Percentiles rank a stretch among this genome's conserved stretches.
phyloP scores from a whole-genome alignment of 2,329 filamentous ascomycete species.

The Alternaria metachromatica region DNA sequence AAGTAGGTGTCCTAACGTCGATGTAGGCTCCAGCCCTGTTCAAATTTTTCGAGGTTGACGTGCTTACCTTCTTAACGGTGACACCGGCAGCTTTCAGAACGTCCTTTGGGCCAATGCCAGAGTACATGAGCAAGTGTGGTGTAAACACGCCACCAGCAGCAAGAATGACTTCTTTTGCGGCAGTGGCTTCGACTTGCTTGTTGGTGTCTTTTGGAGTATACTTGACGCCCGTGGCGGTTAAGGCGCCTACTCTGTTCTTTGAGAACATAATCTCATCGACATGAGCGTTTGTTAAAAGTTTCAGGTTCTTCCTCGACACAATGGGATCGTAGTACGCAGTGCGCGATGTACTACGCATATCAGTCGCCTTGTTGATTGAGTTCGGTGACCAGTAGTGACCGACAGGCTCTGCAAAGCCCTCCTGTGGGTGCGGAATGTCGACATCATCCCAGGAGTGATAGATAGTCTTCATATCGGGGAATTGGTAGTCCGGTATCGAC shows the following conservation, averaged over 20 bases:
- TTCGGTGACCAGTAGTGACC: conserved; percentile 38
- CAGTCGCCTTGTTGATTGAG: conserved; percentile 18
- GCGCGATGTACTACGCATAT: conserved; percentile 8
- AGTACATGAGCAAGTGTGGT: conserved; percentile 56
- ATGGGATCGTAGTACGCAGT: conserved; percentile 22
- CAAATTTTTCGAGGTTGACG: neutral
- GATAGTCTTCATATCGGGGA: conserved; percentile 18
- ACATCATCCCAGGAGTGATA: conserved; percentile 8
- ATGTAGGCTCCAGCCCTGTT: neutral
- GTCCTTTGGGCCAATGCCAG: conserved; percentile 28
- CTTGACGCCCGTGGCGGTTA: conserved; percentile 11
- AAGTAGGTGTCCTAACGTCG: neutral
- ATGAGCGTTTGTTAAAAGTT: conserved; percentile 11
- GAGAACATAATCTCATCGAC: conserved; percentile 14
- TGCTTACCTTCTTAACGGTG: conserved; percentile 13
- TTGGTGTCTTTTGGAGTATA: conserved; percentile 12
- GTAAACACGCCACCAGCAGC: conserved; percentile 64
- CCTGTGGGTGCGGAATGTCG: conserved; percentile 8
- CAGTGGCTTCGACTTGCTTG: conserved; percentile 21
- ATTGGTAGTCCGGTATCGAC: conserved; percentile 17
- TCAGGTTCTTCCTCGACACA: conserved; percentile 13
- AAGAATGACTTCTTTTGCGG: conserved; percentile 61
- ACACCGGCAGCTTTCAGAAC: conserved; percentile 24
- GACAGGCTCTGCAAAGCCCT: conserved; percentile 20
- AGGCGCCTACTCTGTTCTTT: neutral